A percentile compares a stretch with the other conserved stretches of the same genome.
Conservation (phyloP, 2,329 filamentous ascomycete species). For the Colletotrichum sp. region DNA sequence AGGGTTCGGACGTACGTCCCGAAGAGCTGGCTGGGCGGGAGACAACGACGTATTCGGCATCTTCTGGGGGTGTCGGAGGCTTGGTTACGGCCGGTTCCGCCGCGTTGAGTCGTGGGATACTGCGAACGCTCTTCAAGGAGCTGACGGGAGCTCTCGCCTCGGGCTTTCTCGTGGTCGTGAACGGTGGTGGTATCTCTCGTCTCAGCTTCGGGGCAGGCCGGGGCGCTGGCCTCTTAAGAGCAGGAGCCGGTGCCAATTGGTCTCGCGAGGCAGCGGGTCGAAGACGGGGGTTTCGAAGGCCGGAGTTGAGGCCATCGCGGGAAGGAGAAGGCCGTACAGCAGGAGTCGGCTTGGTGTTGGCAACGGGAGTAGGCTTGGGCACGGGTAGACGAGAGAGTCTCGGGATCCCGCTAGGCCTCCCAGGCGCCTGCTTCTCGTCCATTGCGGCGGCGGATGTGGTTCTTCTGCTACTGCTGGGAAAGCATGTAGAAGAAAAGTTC, state of each 20-base stretch:
- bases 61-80: slow-evolving; percentile 11
- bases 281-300: slow-evolving; percentile 32
- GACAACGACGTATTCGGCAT: slow-evolving; percentile 27
- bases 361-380: slow-evolving; percentile 28
- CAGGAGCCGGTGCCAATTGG: slow-evolving; percentile 21
- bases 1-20: slow-evolving; percentile 31
- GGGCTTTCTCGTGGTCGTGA: slow-evolving; percentile 20
- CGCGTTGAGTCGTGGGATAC: slow-evolving; percentile 8
- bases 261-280: slow-evolving; percentile 38
- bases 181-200: slow-evolving; percentile 19
- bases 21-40: slow-evolving; percentile 33
- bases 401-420: slow-evolving; percentile 34
- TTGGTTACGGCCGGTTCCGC: slow-evolving; percentile 14
- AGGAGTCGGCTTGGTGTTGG: slow-evolving; percentile 23
- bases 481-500: neutral
- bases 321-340: slow-evolving; percentile 32
- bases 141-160: neutral
- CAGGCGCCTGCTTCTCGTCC: slow-evolving; percentile 19
- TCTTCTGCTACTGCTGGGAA: neutral
- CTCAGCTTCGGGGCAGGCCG: slow-evolving; percentile 9
- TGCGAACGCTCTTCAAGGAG: neutral
- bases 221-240: slow-evolving; percentile 3
- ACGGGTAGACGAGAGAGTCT: slow-evolving; percentile 43
- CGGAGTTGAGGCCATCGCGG: slow-evolving; percentile 28
- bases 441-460: neutral